Evolutionary conservation across 2,329 filamentous ascomycete genomes (phyloP), one percentile per base, ranked within the genome.

Genomic region (Alternaria ethzedia): DNA sequence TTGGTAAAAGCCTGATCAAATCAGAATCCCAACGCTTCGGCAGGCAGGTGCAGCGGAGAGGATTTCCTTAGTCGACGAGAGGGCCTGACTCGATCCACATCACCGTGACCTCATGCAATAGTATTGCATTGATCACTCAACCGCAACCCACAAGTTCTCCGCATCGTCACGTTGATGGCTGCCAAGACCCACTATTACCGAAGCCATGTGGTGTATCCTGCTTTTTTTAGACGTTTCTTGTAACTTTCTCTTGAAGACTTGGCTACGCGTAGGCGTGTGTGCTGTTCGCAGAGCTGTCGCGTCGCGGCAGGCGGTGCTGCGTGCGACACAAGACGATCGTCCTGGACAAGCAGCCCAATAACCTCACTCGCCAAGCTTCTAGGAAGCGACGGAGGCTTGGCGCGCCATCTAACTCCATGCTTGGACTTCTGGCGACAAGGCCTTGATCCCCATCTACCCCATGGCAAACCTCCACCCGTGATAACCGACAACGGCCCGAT

Each of bases 401-500:
- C 30, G n/a, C 10, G 6, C 20, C 2, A 36, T 25, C 20, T 17
- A 21, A 52, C 28, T 52, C 23, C 20, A 41, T 23, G 28, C 49
- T 52, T 52, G 49, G 49, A 41, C 8, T 10, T 28, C 28, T 52
- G 28, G 13, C 13, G n/a, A 12, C 49, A 52, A 36, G 49, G n/a
- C 49, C 13, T 23, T 36, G 20, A 52, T 41, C 30, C 13, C 49
- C 30, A 23, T 21, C 8, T 52, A 21, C 49, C 49, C 49, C 49
- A 52, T 52, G 30, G 49, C 15, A 30, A 52, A 52, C 20, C 28
- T 32, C 49, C 30, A 17, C 17, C 13, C 13, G 20, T 25, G 28
- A 36, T 26, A 25, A 25, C 52, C 58, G 52, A 61, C n/a, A 15
- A 57, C 52, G 58, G 58, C 8, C 58, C 58, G 58, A 61, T 57